A percentile compares a stretch with the other conserved stretches of the same genome.
Evolutionary conservation across 2,329 filamentous ascomycete species (phyloP).

Genomic region (Ceratocystis eucalypticola): DNA sequence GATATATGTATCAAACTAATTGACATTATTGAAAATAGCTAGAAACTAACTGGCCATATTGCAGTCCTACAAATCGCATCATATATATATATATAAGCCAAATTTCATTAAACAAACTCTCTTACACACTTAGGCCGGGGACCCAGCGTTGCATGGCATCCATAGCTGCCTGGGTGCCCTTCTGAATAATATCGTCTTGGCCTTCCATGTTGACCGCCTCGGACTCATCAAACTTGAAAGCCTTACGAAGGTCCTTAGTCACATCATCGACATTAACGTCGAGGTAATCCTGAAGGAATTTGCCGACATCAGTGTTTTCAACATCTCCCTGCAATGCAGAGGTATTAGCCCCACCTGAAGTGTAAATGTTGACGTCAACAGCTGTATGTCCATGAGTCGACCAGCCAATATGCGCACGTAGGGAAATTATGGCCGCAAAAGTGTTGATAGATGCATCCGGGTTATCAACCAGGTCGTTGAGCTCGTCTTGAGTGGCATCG

Average conservation of each 20-base stretch:
- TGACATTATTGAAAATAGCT: neutral
- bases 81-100: slow-evolving; percentile 22
- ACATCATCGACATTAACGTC: slow-evolving; percentile 65
- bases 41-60: neutral
- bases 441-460: slow-evolving; percentile 41
- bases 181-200: slow-evolving; percentile 10
- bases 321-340: slow-evolving; percentile 65
- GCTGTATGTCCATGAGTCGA: slow-evolving; percentile 84
- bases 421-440: slow-evolving; percentile 76
- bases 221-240: neutral
- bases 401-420: slow-evolving; percentile 84
- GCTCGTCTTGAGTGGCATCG: slow-evolving; percentile 58
- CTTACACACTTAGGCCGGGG: slow-evolving; percentile 6
- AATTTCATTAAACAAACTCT: neutral
- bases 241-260: slow-evolving; percentile 56
- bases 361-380: slow-evolving; percentile 94
- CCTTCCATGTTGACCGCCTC: neutral
- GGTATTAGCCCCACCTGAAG: slow-evolving; percentile 52
- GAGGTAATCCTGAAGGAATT: slow-evolving; percentile 68
- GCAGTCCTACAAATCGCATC: neutral
- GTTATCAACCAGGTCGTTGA: slow-evolving; percentile 48
- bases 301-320: slow-evolving; percentile 86
- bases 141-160: slow-evolving; percentile 18
- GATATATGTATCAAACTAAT: neutral
- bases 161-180: slow-evolving; percentile 13